Evolutionary conservation across 495 filamentous ascomycete species (phyloP).

Genomic region (Podospora pseudoanserina): DNA sequence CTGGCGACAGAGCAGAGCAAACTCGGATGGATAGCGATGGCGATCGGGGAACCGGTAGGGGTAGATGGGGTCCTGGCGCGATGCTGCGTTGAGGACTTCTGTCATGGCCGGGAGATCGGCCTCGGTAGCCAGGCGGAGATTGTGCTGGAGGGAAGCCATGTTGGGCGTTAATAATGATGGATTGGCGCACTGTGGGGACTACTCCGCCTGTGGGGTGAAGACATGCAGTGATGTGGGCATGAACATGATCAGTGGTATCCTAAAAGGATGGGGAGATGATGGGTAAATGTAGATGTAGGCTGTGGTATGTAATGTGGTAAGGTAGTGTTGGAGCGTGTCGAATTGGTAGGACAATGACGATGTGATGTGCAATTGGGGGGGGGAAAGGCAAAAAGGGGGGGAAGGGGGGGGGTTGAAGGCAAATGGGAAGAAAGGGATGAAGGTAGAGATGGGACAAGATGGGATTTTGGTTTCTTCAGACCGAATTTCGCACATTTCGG

Average conservation of each 20-base stretch:
- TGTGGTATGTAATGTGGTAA: no score
- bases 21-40: slow-evolving; percentile 26
- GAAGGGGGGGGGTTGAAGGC: not conserved
- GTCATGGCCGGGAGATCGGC: slow-evolving; percentile 32
- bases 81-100: slow-evolving; percentile 26
- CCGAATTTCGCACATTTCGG: slow-evolving; percentile 3
- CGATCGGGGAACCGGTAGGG: slow-evolving; percentile 35
- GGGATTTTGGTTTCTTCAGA: slow-evolving; percentile 4
- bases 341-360: slow-evolving; percentile 3
- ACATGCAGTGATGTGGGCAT: not conserved
- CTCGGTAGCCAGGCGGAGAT: slow-evolving; percentile 22
- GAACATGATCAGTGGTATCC: not conserved
- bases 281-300: not conserved
- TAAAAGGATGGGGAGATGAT: not conserved
- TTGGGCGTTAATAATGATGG: not conserved
- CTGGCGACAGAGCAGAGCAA: slow-evolving; percentile 22
- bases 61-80: slow-evolving; percentile 35
- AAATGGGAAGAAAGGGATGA: not conserved
- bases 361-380: no score
- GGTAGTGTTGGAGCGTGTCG: no score
- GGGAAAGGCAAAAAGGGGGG: not conserved
- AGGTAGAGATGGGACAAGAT: not conserved
- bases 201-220: not conserved
- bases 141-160: not conserved
- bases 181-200: not conserved